Base-by-base conservation (phyloP, 2,329 filamentous ascomycete species). In the Calonectria henricotiae region DNA sequence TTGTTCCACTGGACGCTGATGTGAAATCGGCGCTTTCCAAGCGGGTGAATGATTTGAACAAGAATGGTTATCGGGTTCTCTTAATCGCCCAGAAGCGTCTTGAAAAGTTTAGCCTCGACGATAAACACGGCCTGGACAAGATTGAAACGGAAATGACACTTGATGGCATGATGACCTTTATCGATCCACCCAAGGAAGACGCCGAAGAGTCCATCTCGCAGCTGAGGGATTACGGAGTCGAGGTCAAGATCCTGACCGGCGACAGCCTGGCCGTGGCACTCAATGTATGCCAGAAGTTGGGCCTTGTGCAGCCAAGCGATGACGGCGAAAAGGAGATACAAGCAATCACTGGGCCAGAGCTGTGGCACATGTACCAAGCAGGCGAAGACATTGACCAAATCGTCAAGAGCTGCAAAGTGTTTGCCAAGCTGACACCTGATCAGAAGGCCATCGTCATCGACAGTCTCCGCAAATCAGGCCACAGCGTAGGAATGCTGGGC, bases 401-500 rank as follows among this genome's bases (percentile, higher is more conserved):
- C 2, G 74, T 77, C 11, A 70, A 51, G 23, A 69, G 55, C 2
- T 79, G 78, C 73, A 76, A 71, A 27, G 75, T 79, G 6, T 79
- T 79, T 68, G 77, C 78, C 62, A 79, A 79, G 67, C 70, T 79
- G 39, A 75, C 74, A 1, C 78, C 78, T 0, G 71, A 68, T 5
- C 78, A 80, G 54, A 80, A 80, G 65, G 74, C 74, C 5, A 46
- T 71, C n/a, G 74, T 80, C 25, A 65, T 79, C 17, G 71, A 69
- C 17, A 75, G 73, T 35, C 69, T 80, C 12, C 72, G 71, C 37
- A 71, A 68, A 37, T 69, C 73, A 3, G 78, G 77, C 3, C 64
- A 78, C 62, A 76, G 74, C 49, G 78, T 80, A 1, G 77, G 78
- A 5, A 80, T 80, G 77, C 70, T 79, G 17, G 78, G 78, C 5